Conservation (phyloP, 345 rosid species). For the Streptanthus diversifolius region DNA sequence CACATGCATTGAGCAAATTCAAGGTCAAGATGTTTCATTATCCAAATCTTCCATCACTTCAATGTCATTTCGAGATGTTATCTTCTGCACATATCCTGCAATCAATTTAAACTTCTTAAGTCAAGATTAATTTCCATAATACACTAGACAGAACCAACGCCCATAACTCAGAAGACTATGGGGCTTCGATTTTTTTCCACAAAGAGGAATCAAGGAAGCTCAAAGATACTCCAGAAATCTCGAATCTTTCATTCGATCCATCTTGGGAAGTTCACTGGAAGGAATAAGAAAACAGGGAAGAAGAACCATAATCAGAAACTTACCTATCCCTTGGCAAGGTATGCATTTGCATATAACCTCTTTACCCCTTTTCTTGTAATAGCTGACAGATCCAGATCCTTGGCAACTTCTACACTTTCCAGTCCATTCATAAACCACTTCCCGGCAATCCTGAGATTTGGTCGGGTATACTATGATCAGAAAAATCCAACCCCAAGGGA, state of each 20-base stretch:
- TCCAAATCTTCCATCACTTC: constrained; percentile 84
- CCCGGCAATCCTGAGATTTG: constrained; percentile 65
- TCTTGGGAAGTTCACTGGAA: background rate
- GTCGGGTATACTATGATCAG: background rate
- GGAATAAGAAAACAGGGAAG: background rate
- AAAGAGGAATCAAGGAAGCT: constrained; percentile 8
- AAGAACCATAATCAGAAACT: background rate
- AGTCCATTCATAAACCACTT: constrained; percentile 96
- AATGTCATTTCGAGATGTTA: constrained; percentile 82
- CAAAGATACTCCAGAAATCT: background rate
- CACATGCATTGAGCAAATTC: constrained; percentile 13
- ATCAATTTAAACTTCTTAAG: background rate
- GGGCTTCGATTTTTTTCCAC: background rate
- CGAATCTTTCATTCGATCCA: background rate
- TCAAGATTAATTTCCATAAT: background rate
- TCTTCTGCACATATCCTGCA: constrained; percentile 92
- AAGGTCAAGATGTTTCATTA: constrained; percentile 57
- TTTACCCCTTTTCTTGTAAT: constrained; percentile 76
- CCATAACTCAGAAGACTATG: background rate
- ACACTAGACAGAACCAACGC: background rate
- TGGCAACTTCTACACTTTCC: constrained; percentile 91
- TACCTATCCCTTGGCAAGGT: constrained; percentile 92
- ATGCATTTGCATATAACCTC: constrained; percentile 82
- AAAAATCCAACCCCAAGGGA: constrained; percentile 8
- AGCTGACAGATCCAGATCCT: constrained; percentile 83